Percentiles rank a stretch among this genome's conserved stretches.
phyloP scores from a whole-genome alignment of 108 stramenopile species.

The Cylindrotheca fusiformis region DNA sequence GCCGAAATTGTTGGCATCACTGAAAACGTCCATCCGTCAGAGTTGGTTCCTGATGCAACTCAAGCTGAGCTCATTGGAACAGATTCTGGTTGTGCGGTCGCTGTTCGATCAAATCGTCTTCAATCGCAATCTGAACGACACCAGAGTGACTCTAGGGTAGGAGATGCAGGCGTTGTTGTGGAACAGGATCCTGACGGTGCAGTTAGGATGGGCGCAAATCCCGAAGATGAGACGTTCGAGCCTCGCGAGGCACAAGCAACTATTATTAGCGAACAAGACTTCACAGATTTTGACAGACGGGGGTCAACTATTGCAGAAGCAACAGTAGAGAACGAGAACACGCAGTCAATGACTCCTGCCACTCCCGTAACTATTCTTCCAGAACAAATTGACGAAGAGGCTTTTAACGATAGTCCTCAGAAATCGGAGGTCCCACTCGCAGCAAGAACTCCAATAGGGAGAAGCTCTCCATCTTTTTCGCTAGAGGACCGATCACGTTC shows the following conservation, averaged over 20 bases:
- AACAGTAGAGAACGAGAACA: not conserved
- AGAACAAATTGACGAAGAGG: not conserved
- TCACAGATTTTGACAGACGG: not conserved
- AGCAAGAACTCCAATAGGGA: no score
- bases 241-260: constrained; percentile 15
- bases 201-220: not conserved
- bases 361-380: constrained; percentile 14
- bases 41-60: constrained; percentile 14
- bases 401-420: not conserved
- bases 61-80: constrained; percentile 36
- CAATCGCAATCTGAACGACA: not conserved
- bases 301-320: constrained; percentile 3
- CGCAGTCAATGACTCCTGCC: constrained; percentile 1
- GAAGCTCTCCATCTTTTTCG: no score
- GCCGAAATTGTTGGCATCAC: constrained; percentile 42
- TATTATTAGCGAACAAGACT: not conserved
- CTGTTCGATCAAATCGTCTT: constrained; percentile 7
- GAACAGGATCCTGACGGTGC: not conserved
- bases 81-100: constrained; percentile 10
- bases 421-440: not conserved
- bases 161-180: constrained; percentile 7
- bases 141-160: not conserved
- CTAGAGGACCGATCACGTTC: no score
- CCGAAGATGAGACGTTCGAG: no score
- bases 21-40: constrained; percentile 37